phyloP scores from a whole-genome alignment of 176 grass and related monocot genomes.

The Rhynchospora pubera region DNA sequence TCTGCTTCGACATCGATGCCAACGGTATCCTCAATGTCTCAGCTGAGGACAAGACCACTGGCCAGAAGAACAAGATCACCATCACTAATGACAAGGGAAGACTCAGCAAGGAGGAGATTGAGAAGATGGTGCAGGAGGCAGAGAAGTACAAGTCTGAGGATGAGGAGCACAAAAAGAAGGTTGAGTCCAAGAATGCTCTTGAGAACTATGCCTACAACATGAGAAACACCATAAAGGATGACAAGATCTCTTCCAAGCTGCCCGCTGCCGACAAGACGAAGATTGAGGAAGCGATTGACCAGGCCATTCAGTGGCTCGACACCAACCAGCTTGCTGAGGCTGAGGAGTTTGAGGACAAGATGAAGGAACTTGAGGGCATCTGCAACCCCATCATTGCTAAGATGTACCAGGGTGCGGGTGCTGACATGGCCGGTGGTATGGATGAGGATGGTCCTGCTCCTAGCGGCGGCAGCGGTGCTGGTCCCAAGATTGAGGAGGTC shows the following conservation, averaged over 20 bases:
- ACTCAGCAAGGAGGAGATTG: constrained; percentile 69
- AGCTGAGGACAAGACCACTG: constrained; percentile 66
- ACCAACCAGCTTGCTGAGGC: constrained; percentile 62
- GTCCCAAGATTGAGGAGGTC: constrained; percentile 83
- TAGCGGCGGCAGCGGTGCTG: constrained; percentile 40
- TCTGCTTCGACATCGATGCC: constrained; percentile 73
- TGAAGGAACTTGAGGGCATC: constrained; percentile 70
- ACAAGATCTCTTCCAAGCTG: constrained; percentile 66
- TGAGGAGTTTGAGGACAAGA: constrained; percentile 76
- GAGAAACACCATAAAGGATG: constrained; percentile 76
- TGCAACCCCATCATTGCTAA: constrained; percentile 88
- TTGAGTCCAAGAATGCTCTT: constrained; percentile 69
- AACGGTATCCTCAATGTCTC: constrained; percentile 75
- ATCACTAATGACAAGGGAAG: constrained; percentile 80
- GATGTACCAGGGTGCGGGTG: constrained; percentile 77
- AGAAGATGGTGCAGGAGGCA: constrained; percentile 83
- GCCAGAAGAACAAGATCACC: constrained; percentile 83
- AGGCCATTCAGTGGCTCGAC: constrained; percentile 59
- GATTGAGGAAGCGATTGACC: constrained; percentile 59
- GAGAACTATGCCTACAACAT: constrained; percentile 91
- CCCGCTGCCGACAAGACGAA: constrained; percentile 56
- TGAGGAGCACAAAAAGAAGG: constrained; percentile 85
- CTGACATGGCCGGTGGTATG: constrained; percentile 49
- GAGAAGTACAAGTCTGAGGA: constrained; percentile 82
- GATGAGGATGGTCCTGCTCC: constrained; percentile 39